A percentile compares a stretch with the other conserved stretches of the same genome.
Conservation (phyloP, 306 rosid species). For the Quercus ilex region DNA sequence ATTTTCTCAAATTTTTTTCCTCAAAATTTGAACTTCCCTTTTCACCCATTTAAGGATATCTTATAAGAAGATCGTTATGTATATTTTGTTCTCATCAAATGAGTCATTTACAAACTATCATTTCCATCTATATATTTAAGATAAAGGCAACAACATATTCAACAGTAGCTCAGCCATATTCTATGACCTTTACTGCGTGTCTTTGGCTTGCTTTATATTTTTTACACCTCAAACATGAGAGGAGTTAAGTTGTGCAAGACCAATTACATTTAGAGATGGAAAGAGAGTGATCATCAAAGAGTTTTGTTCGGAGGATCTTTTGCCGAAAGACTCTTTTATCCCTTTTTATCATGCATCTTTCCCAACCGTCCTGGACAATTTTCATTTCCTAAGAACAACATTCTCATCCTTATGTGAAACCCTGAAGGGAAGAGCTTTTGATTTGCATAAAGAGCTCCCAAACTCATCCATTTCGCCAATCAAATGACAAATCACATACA, state of each 20-base stretch:
- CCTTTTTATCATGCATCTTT: constrained; percentile 41
- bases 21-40: too few species aligned
- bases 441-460: constrained; percentile 72
- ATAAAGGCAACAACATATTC: constrained; percentile 7
- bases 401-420: constrained; percentile 28
- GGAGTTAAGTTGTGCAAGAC: constrained; percentile 44
- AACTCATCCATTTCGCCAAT: constrained; percentile 50
- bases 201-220: constrained; percentile 35
- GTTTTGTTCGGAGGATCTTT: constrained; percentile 23
- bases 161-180: neutral
- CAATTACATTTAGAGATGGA: constrained; percentile 23
- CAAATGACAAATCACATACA: constrained; percentile 18
- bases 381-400: constrained; percentile 23
- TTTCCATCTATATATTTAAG: constrained; percentile 17
- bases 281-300: neutral
- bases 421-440: constrained; percentile 35
- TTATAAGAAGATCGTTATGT: too few species aligned
- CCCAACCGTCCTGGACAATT: constrained; percentile 30
- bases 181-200: neutral
- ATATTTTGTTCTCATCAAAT: too few species aligned
- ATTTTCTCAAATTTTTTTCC: too few species aligned
- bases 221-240: constrained; percentile 43
- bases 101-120: constrained; percentile 16
- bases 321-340: constrained; percentile 53
- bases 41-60: too few species aligned